These are phyloP conservation scores for Gaertneriomyces sp. DNA, from an alignment of 192 early-diverging fungal genomes.

Conservation along the genomic window DNA sequence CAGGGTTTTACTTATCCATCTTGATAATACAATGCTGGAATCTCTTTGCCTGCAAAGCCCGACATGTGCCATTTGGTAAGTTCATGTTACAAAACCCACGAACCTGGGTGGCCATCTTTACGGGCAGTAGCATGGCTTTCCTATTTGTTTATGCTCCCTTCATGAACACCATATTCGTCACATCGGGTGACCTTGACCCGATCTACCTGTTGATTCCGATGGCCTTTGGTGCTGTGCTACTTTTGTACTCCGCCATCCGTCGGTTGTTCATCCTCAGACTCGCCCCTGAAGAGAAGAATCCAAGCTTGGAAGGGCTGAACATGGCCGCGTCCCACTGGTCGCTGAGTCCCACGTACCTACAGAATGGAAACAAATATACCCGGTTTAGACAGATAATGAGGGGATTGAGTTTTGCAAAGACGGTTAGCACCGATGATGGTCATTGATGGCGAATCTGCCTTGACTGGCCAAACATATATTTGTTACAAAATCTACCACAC, in stretches of 20 bases:
- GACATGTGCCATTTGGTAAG: conserved; percentile 72
- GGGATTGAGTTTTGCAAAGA: too few relatives aligned
- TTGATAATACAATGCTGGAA: conserved; percentile 91
- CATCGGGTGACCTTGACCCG: conserved; percentile 63
- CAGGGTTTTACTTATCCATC: conserved; percentile 63
- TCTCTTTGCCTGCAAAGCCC: conserved; percentile 87
- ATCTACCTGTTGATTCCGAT: conserved; percentile 80
- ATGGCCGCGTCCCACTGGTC: conserved; percentile 12
- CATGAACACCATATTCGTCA: conserved; percentile 67
- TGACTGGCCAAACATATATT: background rate
- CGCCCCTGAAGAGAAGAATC: conserved; percentile 13
- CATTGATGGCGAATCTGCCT: too few relatives aligned
- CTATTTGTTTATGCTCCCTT: conserved; percentile 52
- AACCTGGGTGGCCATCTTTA: conserved; percentile 46
- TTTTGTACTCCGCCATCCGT: conserved; percentile 32
- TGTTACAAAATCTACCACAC: background rate
- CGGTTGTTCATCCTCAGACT: conserved; percentile 23
- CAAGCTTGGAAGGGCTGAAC: conserved; percentile 12
- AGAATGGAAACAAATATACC: background rate
- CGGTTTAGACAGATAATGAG: background rate
- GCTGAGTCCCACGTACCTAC: too few relatives aligned
- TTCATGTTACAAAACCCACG: conserved; percentile 66
- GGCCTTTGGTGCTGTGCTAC: conserved; percentile 58
- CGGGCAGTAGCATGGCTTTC: conserved; percentile 50
- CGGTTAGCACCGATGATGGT: too few relatives aligned